Percentiles rank a stretch among this genome's conserved stretches.
phyloP scores from a whole-genome alignment of 2,329 filamentous ascomycete species.

The Ramularia collo-cygni region DNA sequence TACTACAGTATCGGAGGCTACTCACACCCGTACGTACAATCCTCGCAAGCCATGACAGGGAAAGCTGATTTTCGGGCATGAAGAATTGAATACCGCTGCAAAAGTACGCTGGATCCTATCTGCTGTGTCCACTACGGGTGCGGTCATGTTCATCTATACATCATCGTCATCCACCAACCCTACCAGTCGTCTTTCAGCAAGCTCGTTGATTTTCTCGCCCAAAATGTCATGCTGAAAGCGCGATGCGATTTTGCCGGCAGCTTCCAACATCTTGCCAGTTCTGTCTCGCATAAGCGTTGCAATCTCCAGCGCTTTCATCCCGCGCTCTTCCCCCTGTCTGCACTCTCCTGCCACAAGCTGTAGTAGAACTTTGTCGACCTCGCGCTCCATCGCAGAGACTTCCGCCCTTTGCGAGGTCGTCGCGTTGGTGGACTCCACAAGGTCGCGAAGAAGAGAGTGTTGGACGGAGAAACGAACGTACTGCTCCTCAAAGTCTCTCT shows the following conservation, averaged over 20 bases:
- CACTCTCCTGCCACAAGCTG: conserved; percentile 88
- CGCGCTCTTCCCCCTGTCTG: conserved; percentile 82
- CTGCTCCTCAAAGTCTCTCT: conserved; percentile 65
- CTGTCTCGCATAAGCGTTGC: conserved; percentile 78
- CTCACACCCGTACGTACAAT: no score
- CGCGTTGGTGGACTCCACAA: conserved; percentile 60
- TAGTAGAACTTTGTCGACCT: conserved; percentile 82
- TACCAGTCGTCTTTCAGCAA: conserved; percentile 64
- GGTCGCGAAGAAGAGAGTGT: conserved; percentile 67
- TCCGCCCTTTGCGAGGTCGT: conserved; percentile 58
- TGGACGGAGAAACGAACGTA: conserved; percentile 70
- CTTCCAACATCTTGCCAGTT: conserved; percentile 83
- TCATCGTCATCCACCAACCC: conserved; percentile 54
- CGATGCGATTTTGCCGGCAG: conserved; percentile 80
- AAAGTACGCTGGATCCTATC: no score
- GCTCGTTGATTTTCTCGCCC: conserved; percentile 81
- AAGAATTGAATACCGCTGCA: no score
- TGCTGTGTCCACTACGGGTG: no score
- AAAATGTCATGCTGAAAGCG: conserved; percentile 74
- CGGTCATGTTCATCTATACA: conserved; percentile 5
- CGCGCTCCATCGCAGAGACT: conserved; percentile 66
- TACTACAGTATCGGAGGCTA: no score
- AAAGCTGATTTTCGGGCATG: no score
- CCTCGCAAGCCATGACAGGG: no score
- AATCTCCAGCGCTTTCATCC: conserved; percentile 91